phyloP scores from a whole-genome alignment of 306 rosid genomes.

The Begonia fuchsioides region DNA sequence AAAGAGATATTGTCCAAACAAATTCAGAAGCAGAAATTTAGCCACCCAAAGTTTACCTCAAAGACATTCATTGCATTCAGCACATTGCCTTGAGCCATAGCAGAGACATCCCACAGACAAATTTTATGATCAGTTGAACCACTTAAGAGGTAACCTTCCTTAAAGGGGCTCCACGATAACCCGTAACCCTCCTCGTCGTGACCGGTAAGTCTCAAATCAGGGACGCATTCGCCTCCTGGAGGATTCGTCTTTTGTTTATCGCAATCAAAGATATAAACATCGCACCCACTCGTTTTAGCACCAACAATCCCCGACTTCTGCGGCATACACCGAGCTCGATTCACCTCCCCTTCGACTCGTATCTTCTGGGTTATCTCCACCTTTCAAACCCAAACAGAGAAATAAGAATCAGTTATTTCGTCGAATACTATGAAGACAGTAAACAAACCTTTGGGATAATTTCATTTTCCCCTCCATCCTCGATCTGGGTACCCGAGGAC shows the following conservation, averaged over 20 bases:
- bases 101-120: conserved; percentile 81
- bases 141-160: conserved; percentile 63
- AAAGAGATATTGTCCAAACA: neutral
- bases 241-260: conserved; percentile 23
- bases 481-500: conserved; percentile 16
- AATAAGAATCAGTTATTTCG: conserved; percentile 8
- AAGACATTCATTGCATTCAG: conserved; percentile 54
- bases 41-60: conserved; percentile 35
- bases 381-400: conserved; percentile 17
- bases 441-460: conserved; percentile 44
- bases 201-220: conserved; percentile 79
- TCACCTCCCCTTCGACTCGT: conserved; percentile 84
- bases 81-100: conserved; percentile 32
- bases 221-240: conserved; percentile 28
- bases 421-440: conserved; percentile 18
- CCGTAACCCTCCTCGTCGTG: conserved; percentile 95
- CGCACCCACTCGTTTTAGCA: conserved; percentile 65
- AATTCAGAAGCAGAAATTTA: neutral
- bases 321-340: conserved; percentile 77
- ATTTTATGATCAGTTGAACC: conserved; percentile 67
- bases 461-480: conserved; percentile 16
- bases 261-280: conserved; percentile 66
- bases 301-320: conserved; percentile 50
- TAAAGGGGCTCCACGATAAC: conserved; percentile 67
- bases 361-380: conserved; percentile 49